These are phyloP conservation scores for Penicillium salamii DNA, from an alignment of 495 filamentous ascomycete genomes.

Conservation along the genomic window DNA sequence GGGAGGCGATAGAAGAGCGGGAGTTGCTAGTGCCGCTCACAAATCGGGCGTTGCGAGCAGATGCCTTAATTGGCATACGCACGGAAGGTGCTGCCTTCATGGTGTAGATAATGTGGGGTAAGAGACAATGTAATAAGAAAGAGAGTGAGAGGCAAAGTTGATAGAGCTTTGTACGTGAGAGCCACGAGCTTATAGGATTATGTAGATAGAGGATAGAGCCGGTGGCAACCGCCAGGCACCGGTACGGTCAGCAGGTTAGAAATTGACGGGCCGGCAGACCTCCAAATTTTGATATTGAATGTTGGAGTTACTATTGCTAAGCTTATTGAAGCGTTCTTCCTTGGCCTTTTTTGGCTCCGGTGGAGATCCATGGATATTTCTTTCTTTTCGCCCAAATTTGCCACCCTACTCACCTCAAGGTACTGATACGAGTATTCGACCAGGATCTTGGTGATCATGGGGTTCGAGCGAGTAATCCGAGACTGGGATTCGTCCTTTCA, in stretches of 20 bases:
- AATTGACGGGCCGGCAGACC: not conserved
- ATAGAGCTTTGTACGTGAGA: not conserved
- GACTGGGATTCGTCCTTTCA: not conserved
- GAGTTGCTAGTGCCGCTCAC: constrained; percentile 41
- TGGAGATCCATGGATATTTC: not conserved
- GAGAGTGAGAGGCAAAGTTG: not conserved
- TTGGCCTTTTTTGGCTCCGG: not conserved
- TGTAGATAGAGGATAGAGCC: constrained; percentile 12
- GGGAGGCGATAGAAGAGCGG: constrained; percentile 35
- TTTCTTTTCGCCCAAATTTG: not conserved
- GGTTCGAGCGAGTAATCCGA: not conserved
- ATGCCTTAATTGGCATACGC: constrained; percentile 24
- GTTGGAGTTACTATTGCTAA: not conserved
- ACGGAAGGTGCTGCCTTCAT: constrained; percentile 36
- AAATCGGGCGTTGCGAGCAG: constrained; percentile 18
- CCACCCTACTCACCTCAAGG: too few relatives aligned
- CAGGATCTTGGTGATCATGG: not conserved
- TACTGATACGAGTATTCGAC: not conserved
- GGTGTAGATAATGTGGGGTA: not conserved
- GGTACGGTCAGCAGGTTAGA: constrained; percentile 16
- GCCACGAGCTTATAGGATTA: constrained; percentile 14
- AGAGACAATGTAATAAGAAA: not conserved
- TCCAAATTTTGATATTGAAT: not conserved
- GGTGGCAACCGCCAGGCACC: constrained; percentile 26
- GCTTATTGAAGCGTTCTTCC: not conserved